Evolutionary conservation across 768 basidiomycete genomes (phyloP), one percentile per base, ranked within the genome.

Genomic region (Nidula microcarpa): DNA sequence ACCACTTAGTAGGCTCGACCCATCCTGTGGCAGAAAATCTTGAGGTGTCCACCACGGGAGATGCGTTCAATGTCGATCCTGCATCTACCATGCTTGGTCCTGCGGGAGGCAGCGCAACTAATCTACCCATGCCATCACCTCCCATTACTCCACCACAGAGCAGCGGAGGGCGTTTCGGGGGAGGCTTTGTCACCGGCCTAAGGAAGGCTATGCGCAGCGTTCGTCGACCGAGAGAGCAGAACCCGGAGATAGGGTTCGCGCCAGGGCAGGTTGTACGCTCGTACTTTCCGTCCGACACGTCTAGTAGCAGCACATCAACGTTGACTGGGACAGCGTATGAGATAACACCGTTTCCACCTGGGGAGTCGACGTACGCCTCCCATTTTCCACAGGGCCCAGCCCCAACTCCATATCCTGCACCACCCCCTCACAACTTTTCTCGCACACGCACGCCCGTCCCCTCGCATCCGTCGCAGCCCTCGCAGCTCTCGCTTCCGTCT

Each of bases 401-500:
- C 37, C 37, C 11, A 11, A 3, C 16, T 11, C 37, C 37, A 11
- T 16, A 11, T 41, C 4, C 37, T 11, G 4, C 11, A 1, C 23
- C 23, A 23, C 11, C 37, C 11, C 37, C 4, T 11, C 37, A 41
- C 16, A 16, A 4, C 4, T 11, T 16, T 16, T 11, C 16, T 16
- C 11, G 16, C 11, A 16, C 37, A 41, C 37, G 23, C 23, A 23
- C 23, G 2, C 23, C 23, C 23, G 4, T 23, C 23, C 23, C 4
- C 11, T 41, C 11, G 11, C 37, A 11, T 4, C 23, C 4, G 2
- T 41, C 11, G 11, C 37, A 11, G 37, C 37, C 16, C 4, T 52
- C 59, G 47, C 58, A 62, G 54, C 57, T 53, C 32, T 18, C n/a
- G 11, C 18, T 54, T 45, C 55, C 33, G n/a, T 41, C 52, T 46